Conservation (phyloP, 2,329 filamentous ascomycete genomes). For the Malbranchea zuffiana region DNA sequence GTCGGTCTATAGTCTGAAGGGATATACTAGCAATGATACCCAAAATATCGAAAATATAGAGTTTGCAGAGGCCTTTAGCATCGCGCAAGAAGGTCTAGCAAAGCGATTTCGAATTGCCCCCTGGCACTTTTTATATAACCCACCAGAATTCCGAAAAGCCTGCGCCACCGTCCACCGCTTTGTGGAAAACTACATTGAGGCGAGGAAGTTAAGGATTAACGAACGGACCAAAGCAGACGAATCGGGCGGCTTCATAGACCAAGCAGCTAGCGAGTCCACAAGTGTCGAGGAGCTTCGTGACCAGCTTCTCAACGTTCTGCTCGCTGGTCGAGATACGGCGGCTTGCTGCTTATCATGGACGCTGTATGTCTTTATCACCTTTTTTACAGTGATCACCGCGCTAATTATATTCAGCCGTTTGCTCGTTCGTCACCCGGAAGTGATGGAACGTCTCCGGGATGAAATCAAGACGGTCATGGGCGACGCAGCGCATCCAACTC, state of each 20-base stretch:
- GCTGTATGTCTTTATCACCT: constrained; percentile 20
- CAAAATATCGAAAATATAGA: constrained; percentile 8
- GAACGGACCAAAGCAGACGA: constrained; percentile 46
- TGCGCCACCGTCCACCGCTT: constrained; percentile 20
- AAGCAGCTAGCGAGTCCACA: constrained; percentile 61
- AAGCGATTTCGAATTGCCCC: constrained; percentile 23
- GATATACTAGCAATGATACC: not conserved
- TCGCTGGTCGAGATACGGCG: constrained; percentile 46
- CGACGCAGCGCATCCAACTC: constrained; percentile 11
- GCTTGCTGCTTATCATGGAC: constrained; percentile 23
- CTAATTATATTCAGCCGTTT: constrained; percentile 13
- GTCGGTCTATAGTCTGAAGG: constrained; percentile 45
- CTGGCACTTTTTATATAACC: constrained; percentile 23
- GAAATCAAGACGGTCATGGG: constrained; percentile 17
- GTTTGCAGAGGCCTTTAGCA: constrained; percentile 20
- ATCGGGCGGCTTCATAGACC: constrained; percentile 53
- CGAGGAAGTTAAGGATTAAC: constrained; percentile 47
- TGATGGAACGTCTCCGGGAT: constrained; percentile 14
- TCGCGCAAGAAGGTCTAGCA: constrained; percentile 19
- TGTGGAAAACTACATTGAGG: constrained; percentile 20
- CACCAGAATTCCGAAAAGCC: constrained; percentile 20
- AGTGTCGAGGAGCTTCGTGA: constrained; percentile 51
- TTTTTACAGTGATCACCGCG: not conserved
- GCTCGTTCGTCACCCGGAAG: constrained; percentile 17
- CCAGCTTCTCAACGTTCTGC: constrained; percentile 55